Conservation (phyloP, 2,329 filamentous ascomycete species). For the Paraconiothyrium brasiliense region DNA sequence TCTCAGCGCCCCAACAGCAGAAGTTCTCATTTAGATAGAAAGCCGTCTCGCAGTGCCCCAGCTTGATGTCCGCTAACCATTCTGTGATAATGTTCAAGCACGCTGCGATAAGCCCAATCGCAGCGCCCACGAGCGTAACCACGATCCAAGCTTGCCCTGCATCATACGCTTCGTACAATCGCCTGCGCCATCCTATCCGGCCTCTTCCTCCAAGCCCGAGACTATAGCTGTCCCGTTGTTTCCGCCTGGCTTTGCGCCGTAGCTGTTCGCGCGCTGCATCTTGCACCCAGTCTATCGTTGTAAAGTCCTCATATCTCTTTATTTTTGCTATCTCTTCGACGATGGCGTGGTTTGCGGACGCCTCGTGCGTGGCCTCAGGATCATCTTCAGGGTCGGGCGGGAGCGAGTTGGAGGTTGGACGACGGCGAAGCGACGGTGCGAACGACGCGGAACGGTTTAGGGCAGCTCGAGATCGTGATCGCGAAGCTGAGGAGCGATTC, state of each 20-base stretch:
- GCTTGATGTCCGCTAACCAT: constrained; percentile 94
- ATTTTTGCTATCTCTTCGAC: constrained; percentile 97
- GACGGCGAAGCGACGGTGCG: constrained; percentile 63
- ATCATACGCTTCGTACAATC: constrained; percentile 87
- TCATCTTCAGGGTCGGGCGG: constrained; percentile 70
- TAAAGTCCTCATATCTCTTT: constrained; percentile 98
- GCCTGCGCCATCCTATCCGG: constrained; percentile 79
- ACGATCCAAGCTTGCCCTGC: constrained; percentile 98
- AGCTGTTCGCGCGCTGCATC: constrained; percentile 92
- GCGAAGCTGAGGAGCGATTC: constrained; percentile 54
- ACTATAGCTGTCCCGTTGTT: constrained; percentile 76
- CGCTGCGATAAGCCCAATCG: constrained; percentile 92
- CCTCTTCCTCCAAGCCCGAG: constrained; percentile 65
- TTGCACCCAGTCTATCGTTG: constrained; percentile 98
- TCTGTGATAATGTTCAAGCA: constrained; percentile 95
- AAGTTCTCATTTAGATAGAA: constrained; percentile 98
- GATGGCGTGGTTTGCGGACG: constrained; percentile 73
- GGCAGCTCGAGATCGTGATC: constrained; percentile 33
- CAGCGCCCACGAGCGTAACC: constrained; percentile 89
- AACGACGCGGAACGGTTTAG: constrained; percentile 56
- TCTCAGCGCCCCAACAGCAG: constrained; percentile 96
- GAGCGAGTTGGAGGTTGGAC: constrained; percentile 74
- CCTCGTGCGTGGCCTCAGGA: constrained; percentile 60
- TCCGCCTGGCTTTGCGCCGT: constrained; percentile 78
- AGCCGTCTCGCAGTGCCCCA: constrained; percentile 92